Evolutionary conservation across 257 asterid species (phyloP), one percentile per base, ranked within the genome.

Genomic region (Solanum tarijense): DNA sequence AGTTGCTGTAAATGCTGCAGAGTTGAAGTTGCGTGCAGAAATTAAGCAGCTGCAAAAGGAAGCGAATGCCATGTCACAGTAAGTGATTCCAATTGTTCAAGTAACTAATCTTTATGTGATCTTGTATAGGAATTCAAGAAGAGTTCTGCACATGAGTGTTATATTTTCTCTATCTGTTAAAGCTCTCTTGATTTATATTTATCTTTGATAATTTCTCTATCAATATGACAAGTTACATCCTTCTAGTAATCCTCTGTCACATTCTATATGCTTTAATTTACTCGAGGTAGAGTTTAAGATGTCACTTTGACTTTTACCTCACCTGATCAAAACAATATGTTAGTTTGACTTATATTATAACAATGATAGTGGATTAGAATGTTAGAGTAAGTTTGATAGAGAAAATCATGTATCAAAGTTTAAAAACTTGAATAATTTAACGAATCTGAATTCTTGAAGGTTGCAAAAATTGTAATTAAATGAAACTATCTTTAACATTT

Each of bases 1-100:
- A 88, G 94, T 92, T 79, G 52, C 92, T 66, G 88, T 25, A 84
- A 91, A 87, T 86, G 89, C 88, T 20, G 86, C 62, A 83, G 97
- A 93, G 88, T 66, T 83, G 87, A 90, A 91, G 86, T 88, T 95
- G 89, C 94, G 93, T 13, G 92, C 91, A 74, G 98, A 95, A 92
- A 95, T 95, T 85, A 94, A 92, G 91, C 90, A 91, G 93, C 95
- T 95, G 31, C 89, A 91, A 83, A 95, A 92, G 93, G 99, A 96
- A 88, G 98, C 98, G n/a, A 91, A 91, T 89, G 73, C 96, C 65
- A 88, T 93, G 86, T 91, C 98, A 69, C 97, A 94, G 98, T 96
- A 89, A 93, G 96, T 90, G 68, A 88, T 62, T 60, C 43, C 20
- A 32, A 36, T 62, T 5, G 48, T 87, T 34, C 23, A 25, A 18